Percentiles rank a stretch among this genome's conserved stretches.
These are phyloP conservation scores for Neotropicomus parvogracilis DNA, from an alignment of 1,284 basidiomycete genomes.

Conservation along the genomic window DNA sequence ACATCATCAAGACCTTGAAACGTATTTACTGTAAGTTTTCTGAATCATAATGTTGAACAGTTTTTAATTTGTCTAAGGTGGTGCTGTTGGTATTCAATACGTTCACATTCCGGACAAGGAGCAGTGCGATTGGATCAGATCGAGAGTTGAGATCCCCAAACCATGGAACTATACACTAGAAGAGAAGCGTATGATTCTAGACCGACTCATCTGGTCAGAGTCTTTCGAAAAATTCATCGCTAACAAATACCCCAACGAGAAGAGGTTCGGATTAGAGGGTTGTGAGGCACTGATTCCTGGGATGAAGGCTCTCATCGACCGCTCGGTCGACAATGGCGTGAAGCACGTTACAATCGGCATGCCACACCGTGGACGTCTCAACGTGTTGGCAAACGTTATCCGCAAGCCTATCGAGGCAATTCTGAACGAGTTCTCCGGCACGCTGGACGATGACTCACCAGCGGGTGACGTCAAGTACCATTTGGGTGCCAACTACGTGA, in stretches of 20 bases:
- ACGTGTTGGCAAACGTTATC: constrained; percentile 97
- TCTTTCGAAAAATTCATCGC: constrained; percentile 99
- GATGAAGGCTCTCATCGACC: constrained; percentile 99
- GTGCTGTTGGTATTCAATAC: constrained; percentile 94
- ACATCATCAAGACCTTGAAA: constrained; percentile 91
- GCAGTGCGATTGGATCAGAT: constrained; percentile 99
- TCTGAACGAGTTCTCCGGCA: constrained; percentile 92
- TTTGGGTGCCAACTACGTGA: constrained; percentile 97
- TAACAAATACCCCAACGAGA: constrained; percentile 99
- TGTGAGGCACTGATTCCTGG: constrained; percentile 97
- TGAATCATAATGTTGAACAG: neutral
- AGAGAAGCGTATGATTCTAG: constrained; percentile 98
- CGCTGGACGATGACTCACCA: constrained; percentile 67
- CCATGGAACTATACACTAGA: constrained; percentile 99
- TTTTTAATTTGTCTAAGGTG: constrained; percentile 51
- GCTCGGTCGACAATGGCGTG: constrained; percentile 94
- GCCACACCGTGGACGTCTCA: constrained; percentile 98
- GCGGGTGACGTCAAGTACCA: constrained; percentile 99
- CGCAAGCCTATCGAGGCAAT: constrained; percentile 98
- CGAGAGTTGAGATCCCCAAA: constrained; percentile 92
- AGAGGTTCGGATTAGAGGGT: constrained; percentile 98
- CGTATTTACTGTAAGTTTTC: constrained; percentile 85
- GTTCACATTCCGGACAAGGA: constrained; percentile 98
- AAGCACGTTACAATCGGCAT: constrained; percentile 98
- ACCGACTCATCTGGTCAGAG: constrained; percentile 99